Conservation (phyloP, 345 rosid species). For the Bretschneidera sinensis region DNA sequence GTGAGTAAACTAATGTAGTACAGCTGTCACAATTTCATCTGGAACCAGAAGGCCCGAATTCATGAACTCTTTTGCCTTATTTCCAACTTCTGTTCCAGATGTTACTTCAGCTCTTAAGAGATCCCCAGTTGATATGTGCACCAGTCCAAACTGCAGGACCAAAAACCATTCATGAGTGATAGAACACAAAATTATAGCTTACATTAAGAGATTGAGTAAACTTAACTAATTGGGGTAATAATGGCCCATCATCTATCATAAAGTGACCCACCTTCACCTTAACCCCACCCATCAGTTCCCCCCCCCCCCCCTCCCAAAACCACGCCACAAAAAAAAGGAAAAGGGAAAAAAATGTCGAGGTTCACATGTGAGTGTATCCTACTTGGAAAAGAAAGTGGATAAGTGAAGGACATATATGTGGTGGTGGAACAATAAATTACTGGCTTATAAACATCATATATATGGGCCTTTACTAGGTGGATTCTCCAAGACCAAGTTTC, state of each 20-base stretch:
- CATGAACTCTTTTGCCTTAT: conserved; percentile 75
- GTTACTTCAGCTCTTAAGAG: conserved; percentile 79
- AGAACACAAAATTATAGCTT: background rate
- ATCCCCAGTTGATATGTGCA: conserved; percentile 93
- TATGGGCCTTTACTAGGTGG: too few relatives aligned
- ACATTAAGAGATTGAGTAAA: background rate
- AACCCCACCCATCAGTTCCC: too few relatives aligned
- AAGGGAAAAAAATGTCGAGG: too few relatives aligned
- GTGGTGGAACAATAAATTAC: too few relatives aligned
- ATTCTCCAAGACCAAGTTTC: too few relatives aligned
- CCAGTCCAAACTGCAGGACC: conserved; percentile 55
- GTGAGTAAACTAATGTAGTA: conserved; percentile 20
- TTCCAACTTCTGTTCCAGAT: conserved; percentile 71
- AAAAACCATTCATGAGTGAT: conserved; percentile 1
- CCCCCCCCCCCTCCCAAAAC: background rate
- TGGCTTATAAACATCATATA: too few relatives aligned
- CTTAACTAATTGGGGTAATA: background rate
- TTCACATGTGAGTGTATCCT: too few relatives aligned
- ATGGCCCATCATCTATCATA: background rate
- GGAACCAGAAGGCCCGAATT: conserved; percentile 77
- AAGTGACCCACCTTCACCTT: too few relatives aligned
- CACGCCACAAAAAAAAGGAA: too few relatives aligned
- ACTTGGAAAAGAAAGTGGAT: too few relatives aligned
- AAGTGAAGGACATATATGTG: too few relatives aligned
- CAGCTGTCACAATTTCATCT: conserved; percentile 77